A percentile compares a stretch with the other conserved stretches of the same genome.
Evolutionary conservation across 306 rosid species (phyloP).

Genomic region (Quercus bicolor): DNA sequence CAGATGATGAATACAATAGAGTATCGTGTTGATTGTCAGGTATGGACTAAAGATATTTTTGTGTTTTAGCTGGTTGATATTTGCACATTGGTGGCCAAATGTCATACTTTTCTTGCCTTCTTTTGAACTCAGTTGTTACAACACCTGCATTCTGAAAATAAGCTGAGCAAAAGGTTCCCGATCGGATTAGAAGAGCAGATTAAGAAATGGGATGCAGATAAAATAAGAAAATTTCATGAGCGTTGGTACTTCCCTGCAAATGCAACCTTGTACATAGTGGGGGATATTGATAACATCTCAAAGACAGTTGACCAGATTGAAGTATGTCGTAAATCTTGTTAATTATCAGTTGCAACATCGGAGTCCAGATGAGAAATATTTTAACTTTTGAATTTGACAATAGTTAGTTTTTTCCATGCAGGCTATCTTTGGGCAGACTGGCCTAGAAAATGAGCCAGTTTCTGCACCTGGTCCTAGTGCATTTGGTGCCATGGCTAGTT

Average conservation of each 20-base stretch:
- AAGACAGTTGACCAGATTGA: conserved; percentile 81
- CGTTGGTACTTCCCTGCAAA: conserved; percentile 99
- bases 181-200: conserved; percentile 98
- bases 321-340: conserved; percentile 42
- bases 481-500: conserved; percentile 97
- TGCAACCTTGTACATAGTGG: conserved; percentile 94
- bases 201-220: conserved; percentile 96
- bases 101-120: conserved; percentile 10
- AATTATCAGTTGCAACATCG: conserved; percentile 14
- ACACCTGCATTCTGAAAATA: conserved; percentile 98
- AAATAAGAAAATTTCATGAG: conserved; percentile 96
- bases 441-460: conserved; percentile 60
- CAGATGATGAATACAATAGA: conserved; percentile 99
- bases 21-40: conserved; percentile 99
- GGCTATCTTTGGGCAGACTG: conserved; percentile 87
- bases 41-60: conserved; percentile 24
- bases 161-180: conserved; percentile 97
- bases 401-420: conserved; percentile 33
- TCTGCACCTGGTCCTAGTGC: conserved; percentile 71
- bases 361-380: conserved; percentile 10
- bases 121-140: conserved; percentile 72
- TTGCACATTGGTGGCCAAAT: conserved; percentile 14
- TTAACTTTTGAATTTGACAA: conserved; percentile 25
- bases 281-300: conserved; percentile 82
- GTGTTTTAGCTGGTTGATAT: conserved; percentile 19